Percentiles rank a stretch among this genome's conserved stretches.
Evolutionary conservation across 345 rosid genomes (phyloP).

Genomic region (Citrus unshiu): DNA sequence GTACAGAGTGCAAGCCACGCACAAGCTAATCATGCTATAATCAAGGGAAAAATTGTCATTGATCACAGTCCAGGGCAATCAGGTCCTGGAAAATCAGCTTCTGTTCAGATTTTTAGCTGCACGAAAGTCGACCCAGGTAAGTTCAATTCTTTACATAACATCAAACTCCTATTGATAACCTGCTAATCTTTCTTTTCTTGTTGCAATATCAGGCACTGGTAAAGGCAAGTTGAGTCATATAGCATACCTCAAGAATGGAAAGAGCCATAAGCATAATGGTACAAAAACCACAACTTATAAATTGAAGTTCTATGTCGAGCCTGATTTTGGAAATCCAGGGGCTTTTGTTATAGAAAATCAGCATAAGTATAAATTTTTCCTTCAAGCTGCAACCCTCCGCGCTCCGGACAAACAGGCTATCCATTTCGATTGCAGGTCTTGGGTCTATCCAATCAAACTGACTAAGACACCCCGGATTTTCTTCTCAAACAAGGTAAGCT

Average conservation of each 20-base stretch:
- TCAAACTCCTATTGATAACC: background rate
- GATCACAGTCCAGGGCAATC: slow-evolving; percentile 34
- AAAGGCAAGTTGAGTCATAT: slow-evolving; percentile 44
- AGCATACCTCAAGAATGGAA: slow-evolving; percentile 33
- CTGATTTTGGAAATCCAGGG: slow-evolving; percentile 47
- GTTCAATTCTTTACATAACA: slow-evolving; percentile 7
- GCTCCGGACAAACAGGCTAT: slow-evolving; percentile 11
- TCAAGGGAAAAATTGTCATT: slow-evolving; percentile 38
- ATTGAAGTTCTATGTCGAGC: slow-evolving; percentile 31
- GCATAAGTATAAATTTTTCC: slow-evolving; percentile 50
- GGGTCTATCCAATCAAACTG: slow-evolving; percentile 48
- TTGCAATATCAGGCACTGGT: slow-evolving; percentile 27
- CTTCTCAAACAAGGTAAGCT: slow-evolving; percentile 47
- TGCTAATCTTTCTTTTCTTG: slow-evolving; percentile 1
- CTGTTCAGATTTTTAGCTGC: slow-evolving; percentile 39
- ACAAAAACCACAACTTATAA: slow-evolving; percentile 25
- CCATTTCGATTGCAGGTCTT: slow-evolving; percentile 53
- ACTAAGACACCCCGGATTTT: slow-evolving; percentile 41
- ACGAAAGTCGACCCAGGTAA: slow-evolving; percentile 43
- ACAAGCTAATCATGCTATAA: slow-evolving; percentile 1
- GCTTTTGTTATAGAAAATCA: slow-evolving; percentile 41
- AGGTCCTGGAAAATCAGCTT: slow-evolving; percentile 50
- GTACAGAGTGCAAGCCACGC: slow-evolving; percentile 8
- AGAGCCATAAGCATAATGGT: slow-evolving; percentile 28
- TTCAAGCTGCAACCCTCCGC: slow-evolving; percentile 35